Percentiles rank a stretch among this genome's conserved stretches.
phyloP scores from a whole-genome alignment of 2,329 filamentous ascomycete genomes.

The Endoconidiophora laricicola region DNA sequence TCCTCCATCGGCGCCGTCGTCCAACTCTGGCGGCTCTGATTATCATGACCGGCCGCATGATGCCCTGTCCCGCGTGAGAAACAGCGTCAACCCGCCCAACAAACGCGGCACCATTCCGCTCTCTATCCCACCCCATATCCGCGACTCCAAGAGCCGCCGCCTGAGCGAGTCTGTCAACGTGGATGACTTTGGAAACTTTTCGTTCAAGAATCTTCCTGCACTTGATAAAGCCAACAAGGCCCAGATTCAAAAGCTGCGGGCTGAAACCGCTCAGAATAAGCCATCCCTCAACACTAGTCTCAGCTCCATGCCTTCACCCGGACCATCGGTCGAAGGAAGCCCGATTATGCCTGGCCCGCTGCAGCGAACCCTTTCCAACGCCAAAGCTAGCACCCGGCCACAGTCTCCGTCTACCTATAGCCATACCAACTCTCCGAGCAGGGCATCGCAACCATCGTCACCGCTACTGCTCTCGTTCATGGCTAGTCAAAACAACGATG shows the following conservation, averaged over 20 bases:
- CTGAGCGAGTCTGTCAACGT: constrained; percentile 76
- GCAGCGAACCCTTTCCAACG: constrained; percentile 69
- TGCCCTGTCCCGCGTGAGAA: constrained; percentile 76
- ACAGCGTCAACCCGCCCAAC: constrained; percentile 35
- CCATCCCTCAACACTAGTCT: constrained; percentile 29
- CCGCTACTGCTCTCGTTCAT: constrained; percentile 95
- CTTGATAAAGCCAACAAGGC: constrained; percentile 98
- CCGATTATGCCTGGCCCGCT: constrained; percentile 64
- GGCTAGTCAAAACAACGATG: constrained; percentile 62
- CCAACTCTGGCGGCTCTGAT: constrained; percentile 43
- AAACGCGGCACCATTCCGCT: constrained; percentile 89
- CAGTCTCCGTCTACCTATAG: constrained; percentile 70
- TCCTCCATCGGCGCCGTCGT: constrained; percentile 50
- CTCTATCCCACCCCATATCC: constrained; percentile 90
- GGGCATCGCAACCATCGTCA: constrained; percentile 49
- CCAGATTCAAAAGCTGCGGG: constrained; percentile 87
- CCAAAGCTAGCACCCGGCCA: constrained; percentile 60
- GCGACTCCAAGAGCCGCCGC: constrained; percentile 72
- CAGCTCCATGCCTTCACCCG: constrained; percentile 33
- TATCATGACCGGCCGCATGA: constrained; percentile 86
- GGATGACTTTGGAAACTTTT: constrained; percentile 92
- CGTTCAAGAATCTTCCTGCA: constrained; percentile 93
- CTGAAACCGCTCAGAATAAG: constrained; percentile 66
- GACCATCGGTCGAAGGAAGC: constrained; percentile 64
- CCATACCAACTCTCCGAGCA: constrained; percentile 47